These are phyloP conservation scores for Rhodamnia argentea DNA, from an alignment of 345 rosid species.

Conservation along the genomic window DNA sequence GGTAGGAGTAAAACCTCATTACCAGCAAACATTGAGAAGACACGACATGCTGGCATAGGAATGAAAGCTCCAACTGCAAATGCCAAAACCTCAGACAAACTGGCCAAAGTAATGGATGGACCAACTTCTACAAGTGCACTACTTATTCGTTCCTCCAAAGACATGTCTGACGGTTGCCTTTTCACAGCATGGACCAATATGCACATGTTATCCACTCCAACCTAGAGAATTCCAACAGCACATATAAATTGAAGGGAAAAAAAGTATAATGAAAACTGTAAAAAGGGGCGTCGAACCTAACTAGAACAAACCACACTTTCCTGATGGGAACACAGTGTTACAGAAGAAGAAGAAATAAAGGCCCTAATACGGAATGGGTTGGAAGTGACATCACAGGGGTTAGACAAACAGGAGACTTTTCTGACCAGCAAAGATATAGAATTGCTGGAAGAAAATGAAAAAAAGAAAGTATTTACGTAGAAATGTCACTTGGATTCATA, in stretches of 20 bases:
- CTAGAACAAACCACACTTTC: not conserved
- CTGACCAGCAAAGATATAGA: not conserved
- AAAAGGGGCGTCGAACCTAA: not conserved
- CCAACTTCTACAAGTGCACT: slow-evolving; percentile 96
- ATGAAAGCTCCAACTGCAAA: slow-evolving; percentile 95
- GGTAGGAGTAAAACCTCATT: not conserved
- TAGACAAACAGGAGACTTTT: not conserved
- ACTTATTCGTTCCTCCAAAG: slow-evolving; percentile 79
- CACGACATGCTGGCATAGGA: slow-evolving; percentile 97
- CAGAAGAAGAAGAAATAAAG: not conserved
- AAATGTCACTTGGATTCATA: not conserved
- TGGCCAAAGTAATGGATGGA: slow-evolving; percentile 93
- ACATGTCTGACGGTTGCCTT: slow-evolving; percentile 57
- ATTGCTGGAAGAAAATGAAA: not conserved
- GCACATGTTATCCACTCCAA: slow-evolving; percentile 99
- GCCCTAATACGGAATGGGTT: not conserved
- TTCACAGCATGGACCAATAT: slow-evolving; percentile 96
- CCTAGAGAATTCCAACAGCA: slow-evolving; percentile 21
- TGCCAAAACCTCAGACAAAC: slow-evolving; percentile 90
- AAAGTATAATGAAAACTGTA: not conserved
- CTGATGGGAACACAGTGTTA: not conserved
- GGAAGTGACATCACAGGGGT: not conserved
- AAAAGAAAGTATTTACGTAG: not conserved
- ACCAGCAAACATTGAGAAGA: slow-evolving; percentile 99
- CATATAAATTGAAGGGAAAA: not conserved